Evolutionary conservation across 148 eudicot genomes (phyloP), one percentile per base, ranked within the genome.

Genomic region (Limonium bicolor): DNA sequence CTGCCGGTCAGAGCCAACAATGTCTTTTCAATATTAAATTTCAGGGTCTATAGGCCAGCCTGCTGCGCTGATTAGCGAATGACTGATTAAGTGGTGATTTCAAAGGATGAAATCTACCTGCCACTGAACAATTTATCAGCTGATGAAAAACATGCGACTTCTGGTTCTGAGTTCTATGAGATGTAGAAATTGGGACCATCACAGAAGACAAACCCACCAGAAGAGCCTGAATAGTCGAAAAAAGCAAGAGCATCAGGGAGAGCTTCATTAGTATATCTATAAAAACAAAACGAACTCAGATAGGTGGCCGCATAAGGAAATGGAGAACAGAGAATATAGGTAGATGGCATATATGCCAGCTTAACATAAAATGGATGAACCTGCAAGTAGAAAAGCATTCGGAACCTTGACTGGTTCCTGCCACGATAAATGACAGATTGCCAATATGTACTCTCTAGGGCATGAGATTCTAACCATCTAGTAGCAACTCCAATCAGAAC

Each of bases 161-260:
- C 61, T 77, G 97, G 45, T 80, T 88, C 62, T 83, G 66, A 21
- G 73, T 70, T 77, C 97, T 66, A 56, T 72, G 97, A 46, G 76
- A 69, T 22, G 97, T 88, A 55, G 97, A 69, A 23, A 83, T 48
- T 24, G 72, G 55, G 60, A 88, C 94, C 97, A 88, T 77, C 40
- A 80, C 48, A 2, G 97, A 80, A 47, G 97, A 80, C 33, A 83
- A 39, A 34, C 67, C 84, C 58, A 88, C 87, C 73, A 83, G 53
- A 40, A 80, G 55, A 53, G 72, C 72, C 97, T 88, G 48, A 47
- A 48, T 37, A 22, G 27, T 36, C 19, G 16, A 44, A 33, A 8
- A 31, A 21, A 48, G 27, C 32, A 53, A 38, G 63, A 60, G 30
- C 30, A 46, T 27, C 32, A 31, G 27, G 26, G 27, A 16, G 31